A percentile compares a stretch with the other conserved stretches of the same genome.
Evolutionary conservation across 331 rosid genomes (phyloP).

Genomic region (Dryas integrifolia): DNA sequence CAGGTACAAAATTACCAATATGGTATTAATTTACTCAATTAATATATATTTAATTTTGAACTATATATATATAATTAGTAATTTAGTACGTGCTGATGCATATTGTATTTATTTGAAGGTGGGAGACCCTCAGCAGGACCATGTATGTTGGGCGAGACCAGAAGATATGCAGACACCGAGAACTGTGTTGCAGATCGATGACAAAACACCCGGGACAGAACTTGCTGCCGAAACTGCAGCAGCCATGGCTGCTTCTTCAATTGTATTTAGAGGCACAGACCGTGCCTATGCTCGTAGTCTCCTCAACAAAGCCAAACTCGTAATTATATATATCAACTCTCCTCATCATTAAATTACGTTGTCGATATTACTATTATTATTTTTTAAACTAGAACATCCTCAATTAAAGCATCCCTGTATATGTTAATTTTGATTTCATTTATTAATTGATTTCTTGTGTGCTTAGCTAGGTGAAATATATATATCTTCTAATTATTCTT

Average conservation of each 20-base stretch:
- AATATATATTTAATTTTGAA: neutral
- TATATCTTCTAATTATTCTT: neutral
- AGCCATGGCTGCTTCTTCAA: constrained; percentile 79
- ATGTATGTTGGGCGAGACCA: constrained; percentile 77
- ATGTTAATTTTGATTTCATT: neutral
- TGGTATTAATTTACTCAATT: neutral
- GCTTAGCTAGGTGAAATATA: too few relatives aligned
- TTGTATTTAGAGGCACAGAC: constrained; percentile 50
- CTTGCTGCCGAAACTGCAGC: constrained; percentile 93
- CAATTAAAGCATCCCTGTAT: too few relatives aligned
- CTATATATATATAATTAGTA: too few relatives aligned
- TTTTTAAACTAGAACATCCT: too few relatives aligned
- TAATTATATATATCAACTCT: constrained; percentile 9
- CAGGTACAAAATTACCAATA: constrained; percentile 37
- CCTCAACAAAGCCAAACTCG: constrained; percentile 88
- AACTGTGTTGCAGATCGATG: constrained; percentile 55
- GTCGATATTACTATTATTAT: too few relatives aligned
- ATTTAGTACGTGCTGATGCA: neutral
- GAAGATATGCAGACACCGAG: constrained; percentile 75
- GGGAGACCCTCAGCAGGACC: constrained; percentile 76
- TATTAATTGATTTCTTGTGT: too few relatives aligned
- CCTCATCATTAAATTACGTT: too few relatives aligned
- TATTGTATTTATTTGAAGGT: constrained; percentile 36
- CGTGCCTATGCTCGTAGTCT: constrained; percentile 58
- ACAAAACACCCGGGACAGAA: constrained; percentile 56